These are phyloP conservation scores for Brassica napus DNA, from an alignment of 345 rosid species.

Conservation along the genomic window Da-Ae NC_063434.1:9230501-9231000, in stretches of 20 bases:
- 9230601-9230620: conserved; percentile 54
- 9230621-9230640: conserved; percentile 50
- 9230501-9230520: conserved; percentile 48
- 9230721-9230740: neutral
- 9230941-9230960: conserved; percentile 5
- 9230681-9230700: neutral
- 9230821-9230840: conserved; percentile 25
- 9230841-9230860: conserved; percentile 10
- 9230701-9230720: conserved; percentile 21
- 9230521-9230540: conserved; percentile 29
- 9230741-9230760: conserved; percentile 19
- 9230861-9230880: conserved; percentile 15
- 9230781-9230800: conserved; percentile 13
- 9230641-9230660: conserved; percentile 40
- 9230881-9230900: conserved; percentile 8
- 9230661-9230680: conserved; percentile 41
- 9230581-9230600: conserved; percentile 11
- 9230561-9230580: conserved; percentile 2
- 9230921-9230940: conserved; percentile 10
- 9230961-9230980: conserved; percentile 3
- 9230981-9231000: neutral
- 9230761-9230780: conserved; percentile 29
- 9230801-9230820: conserved; percentile 36
- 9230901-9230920: conserved; percentile 24
- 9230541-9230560: too few species aligned